Evolutionary conservation across 2,329 filamentous ascomycete genomes (phyloP).

Genomic region (Ascosphaera acerosa): DNA sequence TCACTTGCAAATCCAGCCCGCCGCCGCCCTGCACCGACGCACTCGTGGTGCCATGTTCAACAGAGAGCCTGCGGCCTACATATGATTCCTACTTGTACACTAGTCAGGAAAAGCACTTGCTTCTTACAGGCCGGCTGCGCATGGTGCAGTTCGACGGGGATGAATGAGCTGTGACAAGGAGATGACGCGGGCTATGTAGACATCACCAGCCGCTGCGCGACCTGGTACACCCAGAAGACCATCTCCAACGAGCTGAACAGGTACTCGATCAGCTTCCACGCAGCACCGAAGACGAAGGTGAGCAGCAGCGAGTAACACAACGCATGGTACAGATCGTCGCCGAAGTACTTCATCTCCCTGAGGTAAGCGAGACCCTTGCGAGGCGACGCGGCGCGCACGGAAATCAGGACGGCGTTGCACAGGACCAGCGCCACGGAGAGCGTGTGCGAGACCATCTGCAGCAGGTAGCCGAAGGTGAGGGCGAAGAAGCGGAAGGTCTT

Average conservation of each 20-base stretch:
- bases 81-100: too few species aligned
- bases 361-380: background rate
- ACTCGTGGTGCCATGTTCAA: too few species aligned
- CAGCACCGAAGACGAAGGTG: background rate
- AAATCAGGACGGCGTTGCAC: conserved; percentile 1
- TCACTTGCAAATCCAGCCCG: too few species aligned
- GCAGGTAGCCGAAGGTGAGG: background rate
- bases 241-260: background rate
- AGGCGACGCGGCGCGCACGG: background rate
- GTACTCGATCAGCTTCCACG: background rate
- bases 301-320: background rate
- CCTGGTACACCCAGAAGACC: background rate
- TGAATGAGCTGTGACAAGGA: too few species aligned
- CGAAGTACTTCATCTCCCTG: conserved; percentile 1
- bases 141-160: too few species aligned
- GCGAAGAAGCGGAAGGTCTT: conserved; percentile 1
- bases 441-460: conserved; percentile 1
- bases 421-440: background rate
- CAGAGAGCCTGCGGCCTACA: too few species aligned
- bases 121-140: too few species aligned
- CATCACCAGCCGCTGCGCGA: background rate
- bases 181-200: too few species aligned
- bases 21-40: too few species aligned
- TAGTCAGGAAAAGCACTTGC: too few species aligned
- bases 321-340: conserved; percentile 1